phyloP scores from a whole-genome alignment of 176 grass and related monocot genomes.

The Oryza brachyantha region DNA sequence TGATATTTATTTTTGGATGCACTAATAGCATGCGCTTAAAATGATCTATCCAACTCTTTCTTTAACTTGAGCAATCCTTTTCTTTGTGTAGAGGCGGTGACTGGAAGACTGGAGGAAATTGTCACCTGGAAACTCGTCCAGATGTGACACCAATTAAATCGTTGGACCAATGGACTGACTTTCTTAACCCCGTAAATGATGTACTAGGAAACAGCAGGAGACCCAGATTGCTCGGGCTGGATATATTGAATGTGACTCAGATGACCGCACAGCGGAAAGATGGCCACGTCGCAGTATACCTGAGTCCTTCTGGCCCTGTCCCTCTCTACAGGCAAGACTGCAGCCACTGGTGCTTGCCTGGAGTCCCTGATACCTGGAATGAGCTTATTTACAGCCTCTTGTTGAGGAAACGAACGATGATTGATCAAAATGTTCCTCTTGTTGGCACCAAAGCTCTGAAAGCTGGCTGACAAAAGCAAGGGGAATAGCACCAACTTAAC shows the following conservation, averaged over 20 bases:
- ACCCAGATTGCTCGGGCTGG: conserved; percentile 20
- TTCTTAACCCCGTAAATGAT: conserved; percentile 57
- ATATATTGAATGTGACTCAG: conserved; percentile 65
- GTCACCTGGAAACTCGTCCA: conserved; percentile 57
- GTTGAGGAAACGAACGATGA: conserved; percentile 31
- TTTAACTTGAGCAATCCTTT: background rate
- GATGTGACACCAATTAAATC: conserved; percentile 31
- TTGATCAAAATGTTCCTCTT: background rate
- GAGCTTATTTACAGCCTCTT: conserved; percentile 64
- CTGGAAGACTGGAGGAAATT: conserved; percentile 66
- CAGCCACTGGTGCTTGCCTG: conserved; percentile 93
- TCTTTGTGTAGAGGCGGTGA: conserved; percentile 55
- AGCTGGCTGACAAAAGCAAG: background rate
- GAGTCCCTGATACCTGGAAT: conserved; percentile 80
- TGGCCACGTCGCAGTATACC: conserved; percentile 62
- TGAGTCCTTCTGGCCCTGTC: conserved; percentile 38
- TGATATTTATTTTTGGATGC: background rate
- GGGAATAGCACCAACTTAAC: too few relatives aligned
- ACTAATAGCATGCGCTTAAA: background rate
- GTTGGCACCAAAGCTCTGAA: background rate
- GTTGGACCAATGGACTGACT: conserved; percentile 44
- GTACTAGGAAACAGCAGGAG: conserved; percentile 25
- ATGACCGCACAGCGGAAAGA: conserved; percentile 82
- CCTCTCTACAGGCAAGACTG: conserved; percentile 69
- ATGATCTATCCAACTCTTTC: conserved; percentile 5